A percentile compares a stretch with the other conserved stretches of the same genome.
phyloP scores from a whole-genome alignment of 2,329 filamentous ascomycete genomes.

The Cladophialophora carrionii region DNA sequence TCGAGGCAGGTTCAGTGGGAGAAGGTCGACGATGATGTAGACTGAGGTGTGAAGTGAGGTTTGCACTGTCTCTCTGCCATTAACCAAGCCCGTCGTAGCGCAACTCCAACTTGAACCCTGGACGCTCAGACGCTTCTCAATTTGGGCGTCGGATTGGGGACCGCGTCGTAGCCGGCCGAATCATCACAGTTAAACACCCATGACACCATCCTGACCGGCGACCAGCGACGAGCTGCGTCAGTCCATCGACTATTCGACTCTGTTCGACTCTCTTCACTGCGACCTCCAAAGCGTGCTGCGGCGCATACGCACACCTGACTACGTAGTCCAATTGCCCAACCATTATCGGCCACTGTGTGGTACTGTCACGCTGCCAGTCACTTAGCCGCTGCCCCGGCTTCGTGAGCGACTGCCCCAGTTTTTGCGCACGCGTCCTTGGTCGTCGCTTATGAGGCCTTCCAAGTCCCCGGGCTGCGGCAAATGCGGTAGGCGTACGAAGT shows the following conservation, averaged over 20 bases:
- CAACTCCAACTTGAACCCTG: slow-evolving; percentile 14
- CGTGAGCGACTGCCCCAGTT: slow-evolving; percentile 8
- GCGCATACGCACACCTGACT: not conserved
- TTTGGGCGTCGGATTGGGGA: slow-evolving; percentile 4
- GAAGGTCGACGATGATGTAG: slow-evolving; percentile 23
- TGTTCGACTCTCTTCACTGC: not conserved
- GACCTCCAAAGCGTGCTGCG: not conserved
- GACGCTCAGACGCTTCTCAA: not conserved
- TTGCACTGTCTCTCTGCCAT: slow-evolving; percentile 20
- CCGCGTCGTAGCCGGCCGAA: slow-evolving; percentile 3
- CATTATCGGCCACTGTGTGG: not conserved
- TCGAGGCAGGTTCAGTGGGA: slow-evolving; percentile 11
- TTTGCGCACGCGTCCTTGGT: slow-evolving; percentile 13
- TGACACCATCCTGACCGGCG: not conserved
- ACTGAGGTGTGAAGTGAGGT: slow-evolving; percentile 25
- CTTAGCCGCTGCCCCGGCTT: slow-evolving; percentile 11
- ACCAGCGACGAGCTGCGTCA: not conserved
- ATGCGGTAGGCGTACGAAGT: not conserved
- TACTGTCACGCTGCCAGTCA: not conserved
- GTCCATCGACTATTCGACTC: not conserved
- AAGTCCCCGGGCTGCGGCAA: slow-evolving; percentile 7
- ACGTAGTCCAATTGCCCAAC: not conserved
- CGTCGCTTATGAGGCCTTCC: slow-evolving; percentile 19
- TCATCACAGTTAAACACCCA: slow-evolving; percentile 3
- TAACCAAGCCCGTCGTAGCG: slow-evolving; percentile 18